Base-by-base conservation (phyloP, 495 filamentous ascomycete genomes). In the Trichoderma asperelloides region DNA sequence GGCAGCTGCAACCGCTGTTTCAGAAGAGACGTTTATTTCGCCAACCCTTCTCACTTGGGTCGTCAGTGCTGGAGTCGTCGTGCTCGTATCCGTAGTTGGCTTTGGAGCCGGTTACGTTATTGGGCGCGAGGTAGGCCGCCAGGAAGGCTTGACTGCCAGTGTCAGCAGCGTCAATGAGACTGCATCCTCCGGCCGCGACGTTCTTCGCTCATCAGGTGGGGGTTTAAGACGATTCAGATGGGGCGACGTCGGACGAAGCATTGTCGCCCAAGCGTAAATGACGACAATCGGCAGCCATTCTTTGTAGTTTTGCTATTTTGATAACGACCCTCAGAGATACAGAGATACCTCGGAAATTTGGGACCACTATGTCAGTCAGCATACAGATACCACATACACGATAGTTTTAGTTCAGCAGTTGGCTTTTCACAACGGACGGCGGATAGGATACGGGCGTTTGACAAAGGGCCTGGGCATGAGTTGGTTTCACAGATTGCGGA, bases 81-180 rank as follows among this genome's bases (percentile, higher is more conserved):
- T 98, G 12, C 79, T 98, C 2, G 88, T 98, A 49, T 91, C 89
- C 2, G 95, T 94, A 2, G 87, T 97, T 63, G 93, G 92, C 67
- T 98, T 98, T 72, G 90, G 92, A 0, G 95, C 95, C 0, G 95
- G 95, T 0, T 98, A 96, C 72, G 91, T 91, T 13, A 85, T 96
- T 21, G 95, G 95, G 13, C 82, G 86, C 28, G 92, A 96, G 72
- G 90, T 91, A 1, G 92, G 91, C 0, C 82, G 86, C 37, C 78
- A 88, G 30, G 91, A 95, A 73, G 73, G 74, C 33, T 40, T 79
- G 16, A 80, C 80, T 27, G 79, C 77, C 16, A 71, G 77, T 2
- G 76, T 78, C 27, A 70, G 70, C 12, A 75, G 70, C 2, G 76
- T 78, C 13, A 78, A 83, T 12, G 79, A 76, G 4, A 76, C 80